These are phyloP conservation scores for Hypoxylon sp. DNA, from an alignment of 2,329 filamentous ascomycete species.

Conservation along the genomic window DNA sequence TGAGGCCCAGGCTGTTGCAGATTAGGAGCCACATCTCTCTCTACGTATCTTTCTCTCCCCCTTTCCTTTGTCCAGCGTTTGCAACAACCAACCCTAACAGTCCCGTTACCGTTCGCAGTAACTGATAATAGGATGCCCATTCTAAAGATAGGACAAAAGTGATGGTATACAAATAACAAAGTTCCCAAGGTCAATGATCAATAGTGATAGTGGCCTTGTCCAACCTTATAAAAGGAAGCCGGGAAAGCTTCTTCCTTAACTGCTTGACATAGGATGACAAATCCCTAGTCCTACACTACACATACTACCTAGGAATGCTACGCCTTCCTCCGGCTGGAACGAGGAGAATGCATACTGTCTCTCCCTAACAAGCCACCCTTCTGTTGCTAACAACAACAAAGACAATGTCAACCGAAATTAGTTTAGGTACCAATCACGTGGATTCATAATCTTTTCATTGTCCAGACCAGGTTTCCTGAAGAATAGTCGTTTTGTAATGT, in stretches of 20 bases:
- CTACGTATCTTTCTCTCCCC: constrained; percentile 29
- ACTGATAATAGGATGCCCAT: constrained; percentile 21
- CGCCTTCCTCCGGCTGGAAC: constrained; percentile 32
- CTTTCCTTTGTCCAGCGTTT: constrained; percentile 47
- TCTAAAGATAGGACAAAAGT: constrained; percentile 31
- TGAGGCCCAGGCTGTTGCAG: constrained; percentile 49
- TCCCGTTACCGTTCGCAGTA: constrained; percentile 45
- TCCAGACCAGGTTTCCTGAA: constrained; percentile 24
- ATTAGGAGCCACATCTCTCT: constrained; percentile 37
- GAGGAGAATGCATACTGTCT: constrained; percentile 31
- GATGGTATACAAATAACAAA: constrained; percentile 42
- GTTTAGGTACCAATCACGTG: constrained; percentile 43
- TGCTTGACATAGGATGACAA: constrained; percentile 24
- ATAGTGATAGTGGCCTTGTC: constrained; percentile 35
- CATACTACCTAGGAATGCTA: constrained; percentile 32
- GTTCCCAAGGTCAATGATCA: constrained; percentile 24
- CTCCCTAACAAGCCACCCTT: constrained; percentile 17
- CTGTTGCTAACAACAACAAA: constrained; percentile 50
- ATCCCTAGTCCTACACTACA: constrained; percentile 9
- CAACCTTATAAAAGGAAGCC: constrained; percentile 14
- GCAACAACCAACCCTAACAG: constrained; percentile 32
- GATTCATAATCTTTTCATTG: constrained; percentile 36
- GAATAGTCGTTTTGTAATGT: constrained; percentile 40
- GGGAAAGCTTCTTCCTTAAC: constrained; percentile 14
- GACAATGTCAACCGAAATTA: constrained; percentile 56